Conservation (phyloP, 345 rosid genomes). For the Sonneratia caseolaris region DNA sequence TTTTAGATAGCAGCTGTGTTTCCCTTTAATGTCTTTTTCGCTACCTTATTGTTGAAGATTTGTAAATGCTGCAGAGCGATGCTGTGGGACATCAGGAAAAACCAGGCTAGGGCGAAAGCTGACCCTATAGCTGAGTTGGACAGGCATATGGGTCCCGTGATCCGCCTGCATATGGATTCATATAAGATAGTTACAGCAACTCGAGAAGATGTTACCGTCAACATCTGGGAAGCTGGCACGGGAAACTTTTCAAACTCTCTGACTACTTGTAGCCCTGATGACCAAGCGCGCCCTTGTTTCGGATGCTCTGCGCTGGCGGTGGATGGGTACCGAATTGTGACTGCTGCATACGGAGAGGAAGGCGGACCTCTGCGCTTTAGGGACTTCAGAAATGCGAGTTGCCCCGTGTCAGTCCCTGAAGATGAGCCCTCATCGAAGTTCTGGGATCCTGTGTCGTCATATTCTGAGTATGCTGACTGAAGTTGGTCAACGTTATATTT, state of each 20-base stretch:
- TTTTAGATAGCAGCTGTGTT: not conserved
- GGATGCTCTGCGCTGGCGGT: constrained; percentile 50
- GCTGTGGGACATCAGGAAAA: constrained; percentile 57
- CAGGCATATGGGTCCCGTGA: constrained; percentile 40
- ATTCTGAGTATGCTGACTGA: constrained; percentile 18
- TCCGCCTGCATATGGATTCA: constrained; percentile 39
- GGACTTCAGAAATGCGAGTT: constrained; percentile 32
- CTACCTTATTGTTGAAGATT: not conserved
- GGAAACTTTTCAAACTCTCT: constrained; percentile 36
- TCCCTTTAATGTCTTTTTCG: not conserved
- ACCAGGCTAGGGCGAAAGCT: constrained; percentile 19
- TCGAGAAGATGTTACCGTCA: constrained; percentile 22
- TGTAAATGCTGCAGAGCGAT: constrained; percentile 33
- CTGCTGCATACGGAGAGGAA: constrained; percentile 18
- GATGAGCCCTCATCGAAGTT: constrained; percentile 30
- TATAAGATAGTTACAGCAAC: constrained; percentile 55
- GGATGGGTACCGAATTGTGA: constrained; percentile 27
- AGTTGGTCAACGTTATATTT: too few relatives aligned
- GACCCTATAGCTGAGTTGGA: constrained; percentile 42
- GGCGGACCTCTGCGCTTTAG: constrained; percentile 17
- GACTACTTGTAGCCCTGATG: constrained; percentile 17
- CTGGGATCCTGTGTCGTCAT: constrained; percentile 27
- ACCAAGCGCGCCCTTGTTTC: constrained; percentile 7
- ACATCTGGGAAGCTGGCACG: constrained; percentile 47
- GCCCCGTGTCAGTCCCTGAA: constrained; percentile 18